Evolutionary conservation across 495 filamentous ascomycete species (phyloP).

Genomic region (Neurospora sublineolata): DNA sequence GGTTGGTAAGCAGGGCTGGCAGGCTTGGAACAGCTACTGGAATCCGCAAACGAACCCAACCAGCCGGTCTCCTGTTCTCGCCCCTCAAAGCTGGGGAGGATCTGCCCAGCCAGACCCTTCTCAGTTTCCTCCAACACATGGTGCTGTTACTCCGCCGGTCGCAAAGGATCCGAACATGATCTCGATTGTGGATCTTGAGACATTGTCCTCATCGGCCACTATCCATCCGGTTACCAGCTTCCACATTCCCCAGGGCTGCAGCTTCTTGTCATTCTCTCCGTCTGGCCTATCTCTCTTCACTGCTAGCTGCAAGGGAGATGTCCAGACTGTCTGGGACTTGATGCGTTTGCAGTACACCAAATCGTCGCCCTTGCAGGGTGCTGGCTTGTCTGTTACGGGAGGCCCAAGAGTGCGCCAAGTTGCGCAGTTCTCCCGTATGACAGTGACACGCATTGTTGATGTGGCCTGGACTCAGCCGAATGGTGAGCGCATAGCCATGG

Average conservation of each 20-base stretch:
- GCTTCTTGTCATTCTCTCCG: slow-evolving; percentile 81
- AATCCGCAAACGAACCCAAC: slow-evolving; percentile 38
- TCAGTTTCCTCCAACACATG: slow-evolving; percentile 71
- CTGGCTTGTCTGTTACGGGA: slow-evolving; percentile 18
- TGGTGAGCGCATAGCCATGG: slow-evolving; percentile 69
- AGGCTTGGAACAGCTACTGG: slow-evolving; percentile 86
- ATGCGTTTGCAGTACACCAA: slow-evolving; percentile 56
- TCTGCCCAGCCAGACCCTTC: slow-evolving; percentile 24
- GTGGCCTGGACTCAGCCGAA: slow-evolving; percentile 76
- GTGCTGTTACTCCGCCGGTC: slow-evolving; percentile 35
- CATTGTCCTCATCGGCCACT: slow-evolving; percentile 34
- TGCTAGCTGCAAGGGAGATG: slow-evolving; percentile 83
- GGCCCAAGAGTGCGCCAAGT: slow-evolving; percentile 60
- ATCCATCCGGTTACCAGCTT: slow-evolving; percentile 67
- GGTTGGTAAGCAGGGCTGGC: slow-evolving; percentile 74
- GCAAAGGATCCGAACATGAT: slow-evolving; percentile 64
- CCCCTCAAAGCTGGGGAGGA: slow-evolving; percentile 22
- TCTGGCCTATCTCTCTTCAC: slow-evolving; percentile 75
- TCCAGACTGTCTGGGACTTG: slow-evolving; percentile 86
- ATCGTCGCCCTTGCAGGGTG: slow-evolving; percentile 37
- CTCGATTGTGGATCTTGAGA: slow-evolving; percentile 72
- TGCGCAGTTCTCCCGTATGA: slow-evolving; percentile 79
- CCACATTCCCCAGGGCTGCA: slow-evolving; percentile 70
- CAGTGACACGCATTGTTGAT: slow-evolving; percentile 78
- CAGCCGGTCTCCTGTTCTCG: slow-evolving; percentile 24